Base-by-base conservation (phyloP, 176 grass and related monocot genomes). In the Puccinellia tenuiflora region DNA sequence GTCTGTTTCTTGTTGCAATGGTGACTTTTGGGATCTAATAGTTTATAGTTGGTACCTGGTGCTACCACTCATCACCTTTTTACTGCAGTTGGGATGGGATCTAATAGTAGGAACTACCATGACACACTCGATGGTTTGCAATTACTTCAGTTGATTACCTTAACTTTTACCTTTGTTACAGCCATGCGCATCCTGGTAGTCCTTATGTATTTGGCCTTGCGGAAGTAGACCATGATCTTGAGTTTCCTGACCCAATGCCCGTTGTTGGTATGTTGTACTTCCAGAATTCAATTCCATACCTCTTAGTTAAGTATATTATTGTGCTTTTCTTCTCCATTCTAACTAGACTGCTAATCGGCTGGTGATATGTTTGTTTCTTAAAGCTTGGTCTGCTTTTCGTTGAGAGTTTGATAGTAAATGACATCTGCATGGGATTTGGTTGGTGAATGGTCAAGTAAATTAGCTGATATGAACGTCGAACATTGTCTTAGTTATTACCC, bases 221-320 rank as follows among this genome's bases (percentile, higher is more conserved):
- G 80, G 96, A 92, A 87, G 86, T 88, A 79, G 92, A 98, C 47
- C 88, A 95, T 88, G 92, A 98, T 84, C 90, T 98, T 38, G 96
- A 98, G 68, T 98, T 98, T 80, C 96, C 96, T 51, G 96, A 98
- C 86, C 96, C 96, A 81, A 98, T 98, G 96, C 92, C 96, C 66
- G 90, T 98, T 79, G 90, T 98, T 83, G 96, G 96, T 98, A 95
- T 15, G 85, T 73, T 85, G 14, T 81, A 35, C 29, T 90, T 80
- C 25, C 21, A 34, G 62, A 83, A 75, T 74, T 88, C 73, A 77
- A 81, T 75, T 72, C 77, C 38, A 56, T 67, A 48, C 17, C 42
- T 74, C 21, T 33, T 40, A 14, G 68, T 22, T 76, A 73, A 59
- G 28, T 81, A 56, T 26, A 77, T 84, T 85, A 77, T 30, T 17